phyloP scores from a whole-genome alignment of 495 filamentous ascomycete genomes.

The Penicillium manginii region DNA sequence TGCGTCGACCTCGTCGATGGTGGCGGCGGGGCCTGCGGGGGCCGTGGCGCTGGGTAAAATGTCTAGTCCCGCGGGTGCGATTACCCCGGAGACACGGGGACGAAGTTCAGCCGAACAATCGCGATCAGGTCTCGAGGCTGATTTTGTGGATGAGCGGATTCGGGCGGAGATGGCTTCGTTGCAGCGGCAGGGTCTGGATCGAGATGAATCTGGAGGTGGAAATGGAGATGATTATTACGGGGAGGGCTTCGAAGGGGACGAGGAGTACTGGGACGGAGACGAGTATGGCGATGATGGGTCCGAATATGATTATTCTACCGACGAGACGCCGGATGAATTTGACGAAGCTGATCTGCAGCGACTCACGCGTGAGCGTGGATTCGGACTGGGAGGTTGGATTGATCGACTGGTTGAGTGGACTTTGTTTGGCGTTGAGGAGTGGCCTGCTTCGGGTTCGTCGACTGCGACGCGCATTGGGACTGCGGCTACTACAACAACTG shows the following conservation, averaged over 20 bases:
- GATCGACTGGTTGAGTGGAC: slow-evolving; percentile 76
- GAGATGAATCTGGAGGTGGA: neutral
- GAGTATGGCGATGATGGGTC: slow-evolving; percentile 24
- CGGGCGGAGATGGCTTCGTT: slow-evolving; percentile 48
- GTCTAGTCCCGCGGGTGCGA: slow-evolving; percentile 9
- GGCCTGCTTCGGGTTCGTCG: slow-evolving; percentile 26
- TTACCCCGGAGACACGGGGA: slow-evolving; percentile 21
- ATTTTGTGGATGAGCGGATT: slow-evolving; percentile 50
- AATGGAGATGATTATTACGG: slow-evolving; percentile 4
- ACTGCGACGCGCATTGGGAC: slow-evolving; percentile 41
- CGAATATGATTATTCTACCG: slow-evolving; percentile 27
- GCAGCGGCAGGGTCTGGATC: slow-evolving; percentile 27
- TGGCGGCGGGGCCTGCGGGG: too few relatives aligned
- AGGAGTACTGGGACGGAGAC: slow-evolving; percentile 16
- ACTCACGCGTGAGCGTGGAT: slow-evolving; percentile 58
- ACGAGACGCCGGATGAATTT: slow-evolving; percentile 37
- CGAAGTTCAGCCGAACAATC: neutral
- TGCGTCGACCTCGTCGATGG: too few relatives aligned
- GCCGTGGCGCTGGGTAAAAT: slow-evolving; percentile 8
- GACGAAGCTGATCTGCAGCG: slow-evolving; percentile 49
- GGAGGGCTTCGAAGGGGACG: slow-evolving; percentile 9
- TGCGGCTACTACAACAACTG: slow-evolving; percentile 54
- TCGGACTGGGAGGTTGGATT: slow-evolving; percentile 75
- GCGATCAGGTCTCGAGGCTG: slow-evolving; percentile 29
- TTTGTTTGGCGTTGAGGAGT: slow-evolving; percentile 74